A percentile compares a stretch with the other conserved stretches of the same genome.
Conservation (phyloP, 1,139 yeast species). For the Nakaseomyces sp. region DNA sequence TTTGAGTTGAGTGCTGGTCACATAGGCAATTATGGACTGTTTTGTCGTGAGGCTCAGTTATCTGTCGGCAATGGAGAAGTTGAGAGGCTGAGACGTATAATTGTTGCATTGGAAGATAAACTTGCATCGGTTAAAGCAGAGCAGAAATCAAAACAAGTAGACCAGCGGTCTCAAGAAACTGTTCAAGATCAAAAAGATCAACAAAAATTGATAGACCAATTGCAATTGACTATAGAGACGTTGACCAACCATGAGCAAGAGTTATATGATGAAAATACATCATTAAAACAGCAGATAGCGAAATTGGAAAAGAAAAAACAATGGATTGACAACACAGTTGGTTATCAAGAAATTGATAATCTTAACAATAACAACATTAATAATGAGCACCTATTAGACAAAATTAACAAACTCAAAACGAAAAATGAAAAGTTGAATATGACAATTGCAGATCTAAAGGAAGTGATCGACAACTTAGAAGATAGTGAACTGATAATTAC, state of each 20-base stretch:
- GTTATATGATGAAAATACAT: neutral
- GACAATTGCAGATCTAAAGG: conserved; percentile 39
- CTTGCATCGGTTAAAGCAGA: neutral
- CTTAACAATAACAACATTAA: neutral
- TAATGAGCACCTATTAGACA: neutral
- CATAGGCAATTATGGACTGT: conserved; percentile 45
- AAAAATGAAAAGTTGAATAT: conserved; percentile 36
- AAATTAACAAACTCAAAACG: conserved; percentile 25
- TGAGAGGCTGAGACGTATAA: conserved; percentile 34
- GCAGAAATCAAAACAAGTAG: neutral
- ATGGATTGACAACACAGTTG: no score
- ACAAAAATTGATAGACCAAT: conserved; percentile 21
- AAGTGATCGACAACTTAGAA: conserved; percentile 40
- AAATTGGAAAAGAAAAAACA: no score
- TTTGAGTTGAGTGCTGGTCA: conserved; percentile 40
- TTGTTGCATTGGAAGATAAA: conserved; percentile 38
- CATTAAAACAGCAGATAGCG: neutral
- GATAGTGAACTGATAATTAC: conserved; percentile 28
- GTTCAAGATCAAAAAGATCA: conserved; percentile 4
- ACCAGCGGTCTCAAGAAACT: no score
- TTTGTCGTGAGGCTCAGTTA: conserved; percentile 37
- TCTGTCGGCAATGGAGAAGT: conserved; percentile 8
- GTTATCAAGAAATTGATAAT: conserved; percentile 7
- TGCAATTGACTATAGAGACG: conserved; percentile 44
- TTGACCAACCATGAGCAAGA: conserved; percentile 39